A percentile compares a stretch with the other conserved stretches of the same genome.
Evolutionary conservation across 129 eudicot genomes (phyloP).

Genomic region (Artemisia argyi): DNA sequence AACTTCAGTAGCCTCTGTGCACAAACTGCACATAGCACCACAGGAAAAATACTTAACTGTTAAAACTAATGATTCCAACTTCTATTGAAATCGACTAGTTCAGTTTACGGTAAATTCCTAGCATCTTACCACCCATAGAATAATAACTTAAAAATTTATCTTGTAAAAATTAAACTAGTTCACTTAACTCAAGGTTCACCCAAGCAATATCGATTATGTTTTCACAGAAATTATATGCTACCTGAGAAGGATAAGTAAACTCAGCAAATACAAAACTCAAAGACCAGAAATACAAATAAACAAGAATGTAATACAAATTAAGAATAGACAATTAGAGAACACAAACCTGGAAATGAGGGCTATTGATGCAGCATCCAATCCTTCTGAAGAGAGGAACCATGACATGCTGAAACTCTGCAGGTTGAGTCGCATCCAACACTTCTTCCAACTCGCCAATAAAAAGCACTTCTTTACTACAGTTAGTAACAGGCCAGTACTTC

Average conservation of each 20-base stretch:
- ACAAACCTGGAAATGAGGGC: constrained; percentile 71
- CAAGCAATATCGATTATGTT: constrained; percentile 15
- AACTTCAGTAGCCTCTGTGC: no score
- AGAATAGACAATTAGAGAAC: background rate
- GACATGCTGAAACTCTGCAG: constrained; percentile 52
- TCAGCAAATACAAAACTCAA: constrained; percentile 8
- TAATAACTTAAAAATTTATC: constrained; percentile 1
- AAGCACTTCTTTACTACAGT: constrained; percentile 64
- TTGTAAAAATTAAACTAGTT: background rate
- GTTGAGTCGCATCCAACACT: constrained; percentile 61
- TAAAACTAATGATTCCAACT: background rate
- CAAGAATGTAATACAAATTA: background rate
- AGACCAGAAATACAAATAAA: constrained; percentile 11
- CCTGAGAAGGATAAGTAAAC: constrained; percentile 5
- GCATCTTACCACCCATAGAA: background rate
- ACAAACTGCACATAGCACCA: constrained; percentile 2
- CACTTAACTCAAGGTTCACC: background rate
- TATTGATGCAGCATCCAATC: constrained; percentile 56
- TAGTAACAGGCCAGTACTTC: constrained; percentile 71
- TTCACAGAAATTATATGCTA: background rate
- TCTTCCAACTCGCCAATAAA: constrained; percentile 66
- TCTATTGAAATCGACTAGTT: constrained; percentile 15
- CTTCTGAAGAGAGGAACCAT: constrained; percentile 66
- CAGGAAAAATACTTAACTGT: background rate
- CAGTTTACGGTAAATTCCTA: background rate